Base-by-base conservation (phyloP, 1,284 basidiomycete species). In the Butyriboletus appendiculatus region DNA sequence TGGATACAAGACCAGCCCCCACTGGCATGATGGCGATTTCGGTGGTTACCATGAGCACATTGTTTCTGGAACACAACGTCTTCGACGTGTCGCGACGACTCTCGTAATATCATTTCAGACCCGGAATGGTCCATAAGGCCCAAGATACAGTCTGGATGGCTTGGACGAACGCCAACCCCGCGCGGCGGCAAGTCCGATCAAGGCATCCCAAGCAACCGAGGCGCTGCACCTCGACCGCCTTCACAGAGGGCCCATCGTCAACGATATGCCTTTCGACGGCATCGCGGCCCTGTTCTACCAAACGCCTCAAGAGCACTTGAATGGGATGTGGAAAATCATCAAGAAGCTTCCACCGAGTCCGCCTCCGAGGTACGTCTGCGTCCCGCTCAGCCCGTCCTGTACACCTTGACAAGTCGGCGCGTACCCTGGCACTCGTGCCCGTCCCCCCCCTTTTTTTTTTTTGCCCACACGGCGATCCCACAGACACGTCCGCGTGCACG, bases 401-500 rank as follows among this genome's bases (percentile, higher is more conserved):
- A 26, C 8, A 2, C 24, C 24, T 8, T 26, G 24, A 26, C 24
- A 8, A 26, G 42, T 20, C 18, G 14, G 30, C 20, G 32, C 28
- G 3, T 14, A 2, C 40, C 28, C 43, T 45, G 32, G 10, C 10
- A 12, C 44, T 45, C 44, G n/a, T 24, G 7, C 16, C 14, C 12
- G n/a, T n/a, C n/a, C n/a, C n/a, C n/a, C n/a, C n/a, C 4, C 14
- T 12, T 40, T 43, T 12, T 12, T 33, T 33, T 40, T n/a, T n/a
- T n/a, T n/a, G n/a, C n/a, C n/a, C n/a, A 16, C 28, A 26, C 16
- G 12, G 3, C 12, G 7, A 33, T 16, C 33, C 28, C 3, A 22
- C 45, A 72, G 70, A 55, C 65, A 72, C 41, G 55, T 72, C 44
- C 67, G 70, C 33, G 67, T 69, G 11, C 69, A 70, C 18, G 40